Base-by-base conservation (phyloP, 805 yeast genomes). In the Suhomyces tanzawaensis region DNA sequence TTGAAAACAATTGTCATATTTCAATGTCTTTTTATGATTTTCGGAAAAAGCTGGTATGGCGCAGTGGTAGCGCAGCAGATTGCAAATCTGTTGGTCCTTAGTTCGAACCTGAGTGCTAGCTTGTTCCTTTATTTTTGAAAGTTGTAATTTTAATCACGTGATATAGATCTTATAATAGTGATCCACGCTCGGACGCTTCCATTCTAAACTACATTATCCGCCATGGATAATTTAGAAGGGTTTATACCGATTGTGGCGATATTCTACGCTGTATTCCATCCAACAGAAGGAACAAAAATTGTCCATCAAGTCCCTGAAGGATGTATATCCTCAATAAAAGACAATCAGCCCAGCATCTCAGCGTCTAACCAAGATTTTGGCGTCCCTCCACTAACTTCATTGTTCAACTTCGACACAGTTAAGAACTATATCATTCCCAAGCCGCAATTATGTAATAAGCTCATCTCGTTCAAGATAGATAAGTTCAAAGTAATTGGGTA, bases 61-160 rank as follows among this genome's bases (percentile, higher is more conserved):
- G 89, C 90, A 85, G 93, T 81, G 93, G 95, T 85, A 85, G 91
- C 90, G 95, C 93, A 84, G 89, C 87, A 82, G 95, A 86, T 86
- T 86, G 95, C 95, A 86, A 85, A 85, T 86, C 95, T 84, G 85
- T 81, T 84, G 95, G 95, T 86, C 93, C 89, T 82, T 79, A 82
- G 95, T 86, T 86, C 95, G 81, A 86, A 63, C 81, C 95, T 82
- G 95, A 82, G 87, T 76, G 81, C 82, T 78, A 81, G 88, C 93
- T 83, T 45, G 36, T 44, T 55, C 64, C 14, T 64, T 69, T 70
- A 62, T 25, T 34, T 34, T 24, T 4, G 3, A 13, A 4, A n/a
- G 2, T 29, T 4, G 1, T 5, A 7, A n/a, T n/a, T n/a, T 2
- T 19, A 3, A 7, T 14, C 34, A 31, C 34, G 34, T 31, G 34